These are phyloP conservation scores for Halocafeteria seosinensis DNA, from an alignment of 108 stramenopile genomes.

Conservation along the genomic window DNA sequence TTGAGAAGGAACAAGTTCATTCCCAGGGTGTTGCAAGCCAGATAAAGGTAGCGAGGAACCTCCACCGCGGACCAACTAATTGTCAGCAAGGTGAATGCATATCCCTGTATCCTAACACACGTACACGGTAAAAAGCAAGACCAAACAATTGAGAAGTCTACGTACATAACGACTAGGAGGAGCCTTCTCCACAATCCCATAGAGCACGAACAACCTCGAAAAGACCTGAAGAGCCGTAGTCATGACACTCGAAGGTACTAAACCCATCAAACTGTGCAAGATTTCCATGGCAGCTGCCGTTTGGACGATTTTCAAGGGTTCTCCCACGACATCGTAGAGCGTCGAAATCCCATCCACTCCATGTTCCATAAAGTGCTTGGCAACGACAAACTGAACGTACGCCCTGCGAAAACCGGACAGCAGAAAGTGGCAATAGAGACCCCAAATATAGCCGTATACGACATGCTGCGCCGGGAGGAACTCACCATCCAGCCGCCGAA, in stretches of 20 bases:
- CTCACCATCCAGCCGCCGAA: too few species aligned
- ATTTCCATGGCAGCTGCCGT: constrained; percentile 62
- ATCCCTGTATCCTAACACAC: too few species aligned
- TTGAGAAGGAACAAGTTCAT: constrained; percentile 74
- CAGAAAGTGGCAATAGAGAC: too few species aligned
- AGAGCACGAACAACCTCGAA: constrained; percentile 58
- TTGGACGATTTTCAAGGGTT: constrained; percentile 35
- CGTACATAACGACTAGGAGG: constrained; percentile 50
- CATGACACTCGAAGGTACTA: constrained; percentile 71
- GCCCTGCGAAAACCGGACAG: too few species aligned
- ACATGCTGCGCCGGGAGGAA: too few species aligned
- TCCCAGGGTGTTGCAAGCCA: constrained; percentile 60
- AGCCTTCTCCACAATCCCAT: constrained; percentile 44
- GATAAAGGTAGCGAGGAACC: constrained; percentile 83
- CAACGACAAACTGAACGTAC: too few species aligned
- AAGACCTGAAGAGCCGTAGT: constrained; percentile 77
- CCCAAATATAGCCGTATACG: too few species aligned
- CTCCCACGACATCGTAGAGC: neutral
- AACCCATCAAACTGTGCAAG: constrained; percentile 63
- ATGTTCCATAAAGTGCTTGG: too few species aligned
- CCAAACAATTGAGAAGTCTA: too few species aligned
- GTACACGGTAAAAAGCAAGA: too few species aligned
- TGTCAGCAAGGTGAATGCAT: constrained; percentile 62
- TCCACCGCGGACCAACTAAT: constrained; percentile 67
- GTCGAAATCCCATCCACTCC: too few species aligned